phyloP scores from a whole-genome alignment of 169 alveolate genomes.

The Plasmodium adleri region DNA sequence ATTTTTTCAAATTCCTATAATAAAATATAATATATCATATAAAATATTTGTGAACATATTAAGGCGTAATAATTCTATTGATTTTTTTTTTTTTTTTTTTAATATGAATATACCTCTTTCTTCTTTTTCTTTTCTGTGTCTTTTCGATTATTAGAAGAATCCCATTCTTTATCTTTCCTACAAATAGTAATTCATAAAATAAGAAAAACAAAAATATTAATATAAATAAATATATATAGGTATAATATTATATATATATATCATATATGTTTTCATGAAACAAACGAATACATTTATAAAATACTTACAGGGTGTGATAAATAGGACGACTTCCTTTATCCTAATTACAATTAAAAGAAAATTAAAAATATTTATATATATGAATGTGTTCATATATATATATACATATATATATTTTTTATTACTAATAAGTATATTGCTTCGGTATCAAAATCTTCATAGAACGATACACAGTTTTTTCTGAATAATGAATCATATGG shows the following conservation, averaged over 20 bases:
- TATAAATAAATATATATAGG: not conserved
- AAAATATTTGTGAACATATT: too few relatives aligned
- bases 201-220: not conserved
- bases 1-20: conserved; percentile 67
- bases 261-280: not conserved
- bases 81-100: too few relatives aligned
- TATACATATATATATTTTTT: not conserved
- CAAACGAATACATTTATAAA: not conserved
- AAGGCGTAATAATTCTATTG: too few relatives aligned
- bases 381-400: not conserved
- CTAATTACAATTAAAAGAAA: conserved; percentile 23
- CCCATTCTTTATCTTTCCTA: not conserved
- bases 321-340: conserved; percentile 47
- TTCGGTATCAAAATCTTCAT: conserved; percentile 49
- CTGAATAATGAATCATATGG: conserved; percentile 46
- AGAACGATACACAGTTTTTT: conserved; percentile 30
- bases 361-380: not conserved
- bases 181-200: not conserved
- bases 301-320: conserved; percentile 25
- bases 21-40: not conserved
- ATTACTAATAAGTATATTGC: conserved; percentile 62
- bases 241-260: not conserved
- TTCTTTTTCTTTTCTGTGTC: too few relatives aligned
- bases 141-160: not conserved
- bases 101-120: too few relatives aligned